Base-by-base conservation (phyloP, 306 rosid species). In the Senna siamea region DNA sequence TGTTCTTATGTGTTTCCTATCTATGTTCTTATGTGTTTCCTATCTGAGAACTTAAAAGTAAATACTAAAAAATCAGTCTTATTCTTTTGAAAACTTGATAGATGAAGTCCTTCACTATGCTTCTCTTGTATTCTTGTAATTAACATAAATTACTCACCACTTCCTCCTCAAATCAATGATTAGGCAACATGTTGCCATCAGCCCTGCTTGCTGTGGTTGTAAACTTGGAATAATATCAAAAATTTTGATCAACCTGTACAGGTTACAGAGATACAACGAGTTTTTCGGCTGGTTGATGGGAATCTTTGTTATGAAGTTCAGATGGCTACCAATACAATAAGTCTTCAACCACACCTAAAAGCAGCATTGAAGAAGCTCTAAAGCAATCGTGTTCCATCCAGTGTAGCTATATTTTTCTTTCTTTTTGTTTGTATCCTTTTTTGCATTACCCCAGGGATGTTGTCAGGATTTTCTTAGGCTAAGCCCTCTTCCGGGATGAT, bases 271-370 rank as follows among this genome's bases (percentile, higher is more conserved):
- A 92, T 85, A 52, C 57, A 59, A 69, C 78, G 98, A 71, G 70
- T 73, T 76, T 88, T 88, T 48, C 69, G 79, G 83, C 35, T 90
- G 22, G 86, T 79, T 78, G 90, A 87, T 54, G 92, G 82, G 57
- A 77, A 62, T 55, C 84, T 92, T 67, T 71, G 84, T 50, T 92
- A 92, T 57, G 89, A 80, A 30, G 91, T 92, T 87, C 81, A 87
- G 78, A 88, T 92, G 94, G 91, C 98, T 67, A 92, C 98, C 41
- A 75, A 84, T 75, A 64, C 78, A 62, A 74, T 85, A 15, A 66
- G 79, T 59, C 92, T 92, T 68, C 83, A 83, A 78, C 90, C 92
- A 26, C 96, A 90, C 81, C 65, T 92, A 20, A 88, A 90, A 86
- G 98, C 96, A 34, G 48, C 73, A 5, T 83, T 92, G 72, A 81